Evolutionary conservation across 768 basidiomycete genomes (phyloP).

Genomic region (Imleria badia): DNA sequence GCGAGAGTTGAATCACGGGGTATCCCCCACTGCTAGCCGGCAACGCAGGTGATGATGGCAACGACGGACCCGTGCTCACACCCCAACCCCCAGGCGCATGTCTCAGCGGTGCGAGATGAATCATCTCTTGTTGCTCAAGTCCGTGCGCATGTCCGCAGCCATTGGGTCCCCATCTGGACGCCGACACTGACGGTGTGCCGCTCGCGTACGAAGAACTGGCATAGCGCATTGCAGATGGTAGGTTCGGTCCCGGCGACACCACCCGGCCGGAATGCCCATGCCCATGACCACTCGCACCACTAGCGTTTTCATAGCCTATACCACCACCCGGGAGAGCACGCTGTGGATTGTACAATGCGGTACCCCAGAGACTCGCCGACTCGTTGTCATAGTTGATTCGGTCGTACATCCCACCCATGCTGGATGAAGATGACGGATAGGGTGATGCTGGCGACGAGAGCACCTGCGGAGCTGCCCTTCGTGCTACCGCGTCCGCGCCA

Average conservation of each 20-base stretch:
- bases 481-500: neutral
- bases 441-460: constrained; percentile 15
- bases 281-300: constrained; percentile 15
- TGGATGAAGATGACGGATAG: constrained; percentile 18
- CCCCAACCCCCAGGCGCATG: constrained; percentile 13
- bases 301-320: constrained; percentile 17
- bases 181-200: neutral
- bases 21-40: constrained; percentile 22
- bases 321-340: constrained; percentile 11
- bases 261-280: constrained; percentile 16
- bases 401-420: constrained; percentile 20
- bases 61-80: constrained; percentile 18
- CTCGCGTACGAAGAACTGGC: constrained; percentile 6
- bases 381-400: constrained; percentile 25
- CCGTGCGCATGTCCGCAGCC: constrained; percentile 15
- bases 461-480: constrained; percentile 15
- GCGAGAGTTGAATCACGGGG: constrained; percentile 31
- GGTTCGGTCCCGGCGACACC: constrained; percentile 20
- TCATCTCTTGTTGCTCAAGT: constrained; percentile 32
- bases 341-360: constrained; percentile 21
- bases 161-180: constrained; percentile 20
- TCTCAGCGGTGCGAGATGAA: constrained; percentile 37
- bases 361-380: constrained; percentile 8
- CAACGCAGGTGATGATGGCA: constrained; percentile 30
- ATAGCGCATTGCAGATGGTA: constrained; percentile 15